Percentiles rank a stretch among this genome's conserved stretches.
These are phyloP conservation scores for Neofusicoccum kwambonambiense DNA, from an alignment of 2,329 filamentous ascomycete species.

Conservation along the genomic window DNA sequence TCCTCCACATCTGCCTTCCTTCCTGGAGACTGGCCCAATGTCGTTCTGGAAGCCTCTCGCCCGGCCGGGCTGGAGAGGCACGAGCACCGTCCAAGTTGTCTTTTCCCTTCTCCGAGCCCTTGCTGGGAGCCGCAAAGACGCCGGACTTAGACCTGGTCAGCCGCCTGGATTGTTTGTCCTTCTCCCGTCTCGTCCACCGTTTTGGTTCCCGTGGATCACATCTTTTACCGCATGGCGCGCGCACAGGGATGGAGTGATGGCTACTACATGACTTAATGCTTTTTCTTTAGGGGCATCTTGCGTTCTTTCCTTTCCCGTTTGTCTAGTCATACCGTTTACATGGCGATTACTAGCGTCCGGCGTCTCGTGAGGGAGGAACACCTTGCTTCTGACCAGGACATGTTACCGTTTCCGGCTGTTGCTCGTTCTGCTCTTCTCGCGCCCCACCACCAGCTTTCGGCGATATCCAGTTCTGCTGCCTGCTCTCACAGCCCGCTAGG, in stretches of 20 bases:
- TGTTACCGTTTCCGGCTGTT: slow-evolving; percentile 14
- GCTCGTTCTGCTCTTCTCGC: slow-evolving; percentile 7
- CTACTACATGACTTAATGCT: slow-evolving; percentile 16
- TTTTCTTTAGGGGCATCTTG: slow-evolving; percentile 17
- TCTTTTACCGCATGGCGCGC: slow-evolving; percentile 15
- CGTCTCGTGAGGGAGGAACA: slow-evolving; percentile 14
- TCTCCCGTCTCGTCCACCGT: slow-evolving; percentile 10
- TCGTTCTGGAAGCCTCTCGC: slow-evolving; percentile 12
- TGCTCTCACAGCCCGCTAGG: slow-evolving; percentile 1
- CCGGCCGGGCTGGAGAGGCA: slow-evolving; percentile 1
- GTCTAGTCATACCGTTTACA: slow-evolving; percentile 12
- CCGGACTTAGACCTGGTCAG: slow-evolving; percentile 17
- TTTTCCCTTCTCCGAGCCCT: neutral
- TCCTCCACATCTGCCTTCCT: neutral
- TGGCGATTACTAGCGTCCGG: slow-evolving; percentile 18
- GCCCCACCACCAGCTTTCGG: slow-evolving; percentile 12
- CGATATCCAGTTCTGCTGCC: slow-evolving; percentile 6
- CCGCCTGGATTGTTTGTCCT: slow-evolving; percentile 16
- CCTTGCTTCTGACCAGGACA: slow-evolving; percentile 15
- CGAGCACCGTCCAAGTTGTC: neutral
- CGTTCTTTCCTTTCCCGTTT: neutral
- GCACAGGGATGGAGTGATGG: slow-evolving; percentile 16
- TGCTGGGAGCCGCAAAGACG: slow-evolving; percentile 6
- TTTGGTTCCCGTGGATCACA: slow-evolving; percentile 11
- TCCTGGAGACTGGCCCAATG: neutral